Conservation (phyloP, 495 filamentous ascomycete genomes). For the Xylaria scruposa region DNA sequence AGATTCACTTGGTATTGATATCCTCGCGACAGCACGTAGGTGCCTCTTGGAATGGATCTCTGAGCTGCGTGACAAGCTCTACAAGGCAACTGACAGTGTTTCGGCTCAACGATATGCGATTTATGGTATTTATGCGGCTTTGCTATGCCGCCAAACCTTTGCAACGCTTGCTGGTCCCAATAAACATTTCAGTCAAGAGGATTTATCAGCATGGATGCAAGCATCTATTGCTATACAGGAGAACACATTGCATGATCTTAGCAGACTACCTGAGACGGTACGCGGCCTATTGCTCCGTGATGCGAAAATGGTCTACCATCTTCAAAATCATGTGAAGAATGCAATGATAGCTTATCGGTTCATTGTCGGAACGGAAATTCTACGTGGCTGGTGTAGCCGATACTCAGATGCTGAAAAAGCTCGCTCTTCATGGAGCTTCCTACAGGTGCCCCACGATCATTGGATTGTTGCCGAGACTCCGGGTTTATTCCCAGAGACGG, state of each 20-base stretch:
- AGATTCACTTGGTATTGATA: slow-evolving; percentile 15
- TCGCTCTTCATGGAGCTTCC: slow-evolving; percentile 33
- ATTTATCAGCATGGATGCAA: slow-evolving; percentile 39
- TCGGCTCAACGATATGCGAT: slow-evolving; percentile 42
- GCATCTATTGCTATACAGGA: slow-evolving; percentile 52
- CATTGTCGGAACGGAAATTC: slow-evolving; percentile 42
- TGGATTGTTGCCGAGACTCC: slow-evolving; percentile 42
- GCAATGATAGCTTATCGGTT: slow-evolving; percentile 37
- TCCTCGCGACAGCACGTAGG: slow-evolving; percentile 32
- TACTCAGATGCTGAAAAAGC: not conserved
- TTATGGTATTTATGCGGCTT: slow-evolving; percentile 55
- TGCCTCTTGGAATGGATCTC: slow-evolving; percentile 51
- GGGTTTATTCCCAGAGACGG: slow-evolving; percentile 26
- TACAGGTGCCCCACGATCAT: slow-evolving; percentile 33
- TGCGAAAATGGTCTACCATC: slow-evolving; percentile 49
- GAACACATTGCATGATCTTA: slow-evolving; percentile 43
- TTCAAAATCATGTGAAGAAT: slow-evolving; percentile 42
- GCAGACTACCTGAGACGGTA: slow-evolving; percentile 35
- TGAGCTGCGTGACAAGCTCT: slow-evolving; percentile 52
- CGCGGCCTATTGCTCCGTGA: slow-evolving; percentile 54
- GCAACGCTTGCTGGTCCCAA: slow-evolving; percentile 32
- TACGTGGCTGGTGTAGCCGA: slow-evolving; percentile 17
- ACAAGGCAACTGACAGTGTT: slow-evolving; percentile 48
- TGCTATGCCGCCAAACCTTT: slow-evolving; percentile 60
- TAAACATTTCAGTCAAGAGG: slow-evolving; percentile 17